Conservation (phyloP, 2,329 filamentous ascomycete species). For the Claviceps pusilla region DNA sequence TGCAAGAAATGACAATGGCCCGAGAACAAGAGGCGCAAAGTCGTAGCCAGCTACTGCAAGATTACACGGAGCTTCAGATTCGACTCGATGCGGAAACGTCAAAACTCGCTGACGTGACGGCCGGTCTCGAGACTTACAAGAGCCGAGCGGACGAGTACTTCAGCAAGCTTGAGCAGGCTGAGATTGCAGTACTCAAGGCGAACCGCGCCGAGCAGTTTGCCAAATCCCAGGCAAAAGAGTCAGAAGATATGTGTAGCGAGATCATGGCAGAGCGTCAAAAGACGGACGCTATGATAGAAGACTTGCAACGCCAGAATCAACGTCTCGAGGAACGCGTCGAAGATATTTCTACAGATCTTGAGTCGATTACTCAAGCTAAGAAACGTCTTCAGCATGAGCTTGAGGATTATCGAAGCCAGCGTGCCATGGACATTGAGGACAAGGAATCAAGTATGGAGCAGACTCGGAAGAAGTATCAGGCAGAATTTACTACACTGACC, state of each 20-base stretch:
- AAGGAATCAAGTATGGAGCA: conserved; percentile 94
- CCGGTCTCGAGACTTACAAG: conserved; percentile 81
- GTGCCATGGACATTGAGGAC: conserved; percentile 92
- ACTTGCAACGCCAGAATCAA: conserved; percentile 79
- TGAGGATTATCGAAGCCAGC: conserved; percentile 89
- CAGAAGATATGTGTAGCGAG: conserved; percentile 77
- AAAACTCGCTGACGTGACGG: conserved; percentile 66
- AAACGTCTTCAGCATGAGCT: conserved; percentile 92
- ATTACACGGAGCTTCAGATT: conserved; percentile 88
- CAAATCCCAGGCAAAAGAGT: conserved; percentile 74
- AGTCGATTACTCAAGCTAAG: conserved; percentile 74
- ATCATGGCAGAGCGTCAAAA: conserved; percentile 87
- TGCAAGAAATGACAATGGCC: conserved; percentile 62
- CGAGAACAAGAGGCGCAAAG: conserved; percentile 80
- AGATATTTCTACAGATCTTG: conserved; percentile 78
- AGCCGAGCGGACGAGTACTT: conserved; percentile 90
- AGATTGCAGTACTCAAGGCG: conserved; percentile 88
- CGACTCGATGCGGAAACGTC: conserved; percentile 79
- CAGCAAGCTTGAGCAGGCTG: conserved; percentile 88
- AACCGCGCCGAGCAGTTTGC: conserved; percentile 87
- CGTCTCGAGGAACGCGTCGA: conserved; percentile 82
- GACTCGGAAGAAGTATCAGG: conserved; percentile 92
- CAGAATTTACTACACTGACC: conserved; percentile 75
- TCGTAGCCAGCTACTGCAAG: conserved; percentile 74
- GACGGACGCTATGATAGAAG: conserved; percentile 75